phyloP scores from a whole-genome alignment of 768 basidiomycete genomes.

The Infundibulicybe gibba region DNA sequence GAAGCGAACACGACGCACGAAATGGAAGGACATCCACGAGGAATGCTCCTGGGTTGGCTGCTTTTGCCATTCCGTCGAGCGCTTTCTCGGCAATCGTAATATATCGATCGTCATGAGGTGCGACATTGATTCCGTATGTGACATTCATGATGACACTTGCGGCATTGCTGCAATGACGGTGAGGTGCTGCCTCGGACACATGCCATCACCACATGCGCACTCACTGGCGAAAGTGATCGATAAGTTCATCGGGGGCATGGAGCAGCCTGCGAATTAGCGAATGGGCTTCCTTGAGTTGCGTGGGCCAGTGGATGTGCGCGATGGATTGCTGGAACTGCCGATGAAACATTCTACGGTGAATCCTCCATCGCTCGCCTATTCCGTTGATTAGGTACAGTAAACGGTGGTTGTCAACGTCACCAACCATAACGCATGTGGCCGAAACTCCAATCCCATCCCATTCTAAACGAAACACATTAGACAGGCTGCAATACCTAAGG shows the following conservation, averaged over 20 bases:
- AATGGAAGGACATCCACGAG: conserved; percentile 48
- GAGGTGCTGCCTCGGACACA: background rate
- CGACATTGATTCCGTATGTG: conserved; percentile 45
- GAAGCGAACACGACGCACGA: conserved; percentile 13
- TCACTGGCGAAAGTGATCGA: conserved; percentile 49
- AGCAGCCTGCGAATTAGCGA: conserved; percentile 41
- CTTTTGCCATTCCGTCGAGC: conserved; percentile 45
- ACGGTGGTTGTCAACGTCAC: background rate
- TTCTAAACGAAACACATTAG: conserved; percentile 11
- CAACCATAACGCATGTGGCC: conserved; percentile 13
- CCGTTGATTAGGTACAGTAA: background rate
- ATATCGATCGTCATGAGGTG: conserved; percentile 39
- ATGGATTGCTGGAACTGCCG: conserved; percentile 44
- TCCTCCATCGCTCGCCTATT: conserved; percentile 44
- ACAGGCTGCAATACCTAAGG: background rate
- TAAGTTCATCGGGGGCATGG: conserved; percentile 36
- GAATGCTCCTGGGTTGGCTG: conserved; percentile 49
- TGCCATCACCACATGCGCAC: conserved; percentile 6
- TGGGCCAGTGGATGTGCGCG: conserved; percentile 36
- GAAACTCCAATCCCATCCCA: conserved; percentile 16
- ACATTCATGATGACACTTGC: conserved; percentile 52
- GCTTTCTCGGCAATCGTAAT: conserved; percentile 51
- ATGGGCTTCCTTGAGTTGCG: conserved; percentile 42
- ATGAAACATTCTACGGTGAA: conserved; percentile 50
- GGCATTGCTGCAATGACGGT: conserved; percentile 29